Evolutionary conservation across 129 eudicot species (phyloP).

Genomic region (Flaveria ramosissima): DNA sequence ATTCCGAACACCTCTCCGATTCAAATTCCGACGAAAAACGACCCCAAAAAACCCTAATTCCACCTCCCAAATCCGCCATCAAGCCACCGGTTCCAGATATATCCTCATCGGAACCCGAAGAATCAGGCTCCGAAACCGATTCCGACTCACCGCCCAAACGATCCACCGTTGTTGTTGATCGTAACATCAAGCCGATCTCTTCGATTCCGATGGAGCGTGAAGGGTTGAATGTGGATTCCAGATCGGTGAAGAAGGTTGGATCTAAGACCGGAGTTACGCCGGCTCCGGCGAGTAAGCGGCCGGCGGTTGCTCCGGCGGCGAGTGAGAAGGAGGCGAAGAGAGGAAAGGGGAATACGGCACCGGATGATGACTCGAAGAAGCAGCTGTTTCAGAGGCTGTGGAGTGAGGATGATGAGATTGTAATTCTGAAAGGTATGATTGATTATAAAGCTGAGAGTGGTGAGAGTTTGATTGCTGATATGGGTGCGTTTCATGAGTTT

Average conservation of each 20-base stretch:
- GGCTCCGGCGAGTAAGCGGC: constrained; percentile 32
- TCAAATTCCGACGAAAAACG: constrained; percentile 22
- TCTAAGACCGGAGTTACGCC: constrained; percentile 9
- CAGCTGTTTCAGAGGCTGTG: constrained; percentile 53
- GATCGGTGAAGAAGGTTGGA: constrained; percentile 8
- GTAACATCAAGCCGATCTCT: constrained; percentile 25
- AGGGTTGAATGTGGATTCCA: neutral
- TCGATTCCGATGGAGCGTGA: constrained; percentile 30
- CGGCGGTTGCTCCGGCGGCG: neutral
- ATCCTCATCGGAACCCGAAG: constrained; percentile 30
- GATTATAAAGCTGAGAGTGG: constrained; percentile 38
- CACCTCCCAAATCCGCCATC: constrained; percentile 23
- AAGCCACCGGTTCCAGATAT: constrained; percentile 17
- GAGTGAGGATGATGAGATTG: constrained; percentile 50
- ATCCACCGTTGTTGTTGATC: neutral
- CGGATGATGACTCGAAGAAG: constrained; percentile 39
- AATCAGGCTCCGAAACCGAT: constrained; percentile 36
- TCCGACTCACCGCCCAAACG: constrained; percentile 26
- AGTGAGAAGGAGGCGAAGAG: constrained; percentile 28
- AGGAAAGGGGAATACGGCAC: constrained; percentile 4
- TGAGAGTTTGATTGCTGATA: constrained; percentile 42
- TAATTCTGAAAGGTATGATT: constrained; percentile 49
- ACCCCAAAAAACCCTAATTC: constrained; percentile 7
- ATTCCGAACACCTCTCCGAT: constrained; percentile 30
- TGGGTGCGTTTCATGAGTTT: constrained; percentile 51